A percentile compares a stretch with the other conserved stretches of the same genome.
phyloP scores from a whole-genome alignment of 2,329 filamentous ascomycete species.

The Ophiostoma ips region DNA sequence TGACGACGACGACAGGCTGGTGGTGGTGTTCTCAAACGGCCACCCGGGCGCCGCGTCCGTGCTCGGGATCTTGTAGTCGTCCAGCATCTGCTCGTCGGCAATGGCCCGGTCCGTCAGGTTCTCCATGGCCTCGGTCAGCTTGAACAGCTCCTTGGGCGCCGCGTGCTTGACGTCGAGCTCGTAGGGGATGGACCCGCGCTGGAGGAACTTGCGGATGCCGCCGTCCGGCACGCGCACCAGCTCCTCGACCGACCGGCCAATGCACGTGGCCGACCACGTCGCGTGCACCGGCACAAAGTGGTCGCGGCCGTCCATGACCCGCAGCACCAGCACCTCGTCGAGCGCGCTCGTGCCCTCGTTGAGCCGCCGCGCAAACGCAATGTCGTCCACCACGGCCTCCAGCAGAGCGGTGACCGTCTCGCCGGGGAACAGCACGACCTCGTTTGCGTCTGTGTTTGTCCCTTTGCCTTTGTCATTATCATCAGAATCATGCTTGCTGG shows the following conservation, averaged over 20 bases:
- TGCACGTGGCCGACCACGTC: slow-evolving; percentile 66
- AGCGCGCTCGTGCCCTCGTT: slow-evolving; percentile 54
- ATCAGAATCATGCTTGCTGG: not conserved
- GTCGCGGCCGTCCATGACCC: slow-evolving; percentile 71
- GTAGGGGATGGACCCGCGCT: slow-evolving; percentile 33
- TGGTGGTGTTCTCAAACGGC: slow-evolving; percentile 33
- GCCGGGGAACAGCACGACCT: slow-evolving; percentile 66
- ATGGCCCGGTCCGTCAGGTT: slow-evolving; percentile 39
- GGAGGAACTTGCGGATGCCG: slow-evolving; percentile 47
- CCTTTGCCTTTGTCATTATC: too few species aligned
- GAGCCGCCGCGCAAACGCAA: slow-evolving; percentile 51
- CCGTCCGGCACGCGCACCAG: slow-evolving; percentile 75
- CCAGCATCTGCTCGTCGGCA: slow-evolving; percentile 49
- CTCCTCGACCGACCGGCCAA: slow-evolving; percentile 78
- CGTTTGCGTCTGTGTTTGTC: slow-evolving; percentile 21
- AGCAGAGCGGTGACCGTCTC: slow-evolving; percentile 64
- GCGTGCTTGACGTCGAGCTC: slow-evolving; percentile 54
- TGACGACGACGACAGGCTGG: not conserved
- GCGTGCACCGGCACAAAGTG: slow-evolving; percentile 78
- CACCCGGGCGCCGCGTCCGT: slow-evolving; percentile 36
- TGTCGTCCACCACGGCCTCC: slow-evolving; percentile 49
- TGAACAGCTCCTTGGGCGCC: slow-evolving; percentile 78
- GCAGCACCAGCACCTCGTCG: slow-evolving; percentile 78
- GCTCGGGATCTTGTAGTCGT: slow-evolving; percentile 35
- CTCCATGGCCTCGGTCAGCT: slow-evolving; percentile 68